Base-by-base conservation (phyloP, 1,139 yeast species). In the Suhomyces choctaworum region DNA sequence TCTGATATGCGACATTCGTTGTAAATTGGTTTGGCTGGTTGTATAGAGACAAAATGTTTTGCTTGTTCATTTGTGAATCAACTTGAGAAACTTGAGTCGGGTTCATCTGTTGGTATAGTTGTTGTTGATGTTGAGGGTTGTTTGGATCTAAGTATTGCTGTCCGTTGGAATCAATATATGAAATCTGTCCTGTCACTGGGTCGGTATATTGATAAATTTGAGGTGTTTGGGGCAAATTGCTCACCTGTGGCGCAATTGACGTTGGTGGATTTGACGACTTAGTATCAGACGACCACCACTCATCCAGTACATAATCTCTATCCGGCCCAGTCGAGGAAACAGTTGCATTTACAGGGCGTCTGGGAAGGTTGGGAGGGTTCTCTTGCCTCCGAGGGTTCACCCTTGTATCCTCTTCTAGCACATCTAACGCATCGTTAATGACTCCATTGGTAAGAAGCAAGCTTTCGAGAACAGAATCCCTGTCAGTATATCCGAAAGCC, bases 131-230 rank as follows among this genome's bases (percentile, higher is more conserved):
- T 40, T 66, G 70, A 3, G 76, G 75, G 40, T 76, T 79, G 36
- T 50, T 64, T 11, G 80, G 78, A 51, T 76, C 82, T 46, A 76
- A 57, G 44, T 77, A 77, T 49, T 76, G 80, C 51, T 78, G 82
- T 2, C 82, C 82, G 40, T 71, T 74, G 3, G 70, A 57, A 49
- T 80, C 86, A 29, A 80, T 67, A 46, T 79, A 77, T 29, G 75
- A 74, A n/a, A 78, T 56, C 37, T 70, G 71, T 15, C 85, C 85
- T 0, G 83, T 78, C 10, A 68, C 55, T 5, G 84, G 84, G 46
- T 80, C 85, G 7, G 82, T 69, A 49, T 77, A 80, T 50, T 79
- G 85, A 47, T 73, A 80, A 26, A 76, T 70, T 38, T 67, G 73
- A 3, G 73, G 72, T 32, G 51, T 62, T 21, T 31, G 41, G 7